Evolutionary conservation across 2,329 filamentous ascomycete species (phyloP), one percentile per base, ranked within the genome.

Genomic region (Sphaerulina musiva): DNA sequence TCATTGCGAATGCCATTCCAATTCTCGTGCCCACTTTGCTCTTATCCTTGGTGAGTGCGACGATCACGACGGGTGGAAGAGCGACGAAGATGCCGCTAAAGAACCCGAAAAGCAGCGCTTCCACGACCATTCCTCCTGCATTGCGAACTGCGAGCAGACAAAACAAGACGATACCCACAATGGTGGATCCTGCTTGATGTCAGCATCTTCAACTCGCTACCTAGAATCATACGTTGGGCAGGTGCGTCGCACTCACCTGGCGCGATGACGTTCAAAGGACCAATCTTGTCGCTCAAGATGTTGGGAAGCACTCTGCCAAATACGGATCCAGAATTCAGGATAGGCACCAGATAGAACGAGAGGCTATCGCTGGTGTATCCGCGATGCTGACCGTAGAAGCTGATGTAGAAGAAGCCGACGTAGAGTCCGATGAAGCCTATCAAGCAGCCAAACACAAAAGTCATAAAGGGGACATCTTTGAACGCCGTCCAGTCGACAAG

Each of bases 61-160:
- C 67, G 47, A 77, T 71, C 43, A 68, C 66, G 1, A 73, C 68
- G 0, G 73, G 69, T 4, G 72, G 72, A 32, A 77, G 61, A 0
- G 72, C 66, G 44, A 76, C 69, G 61, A 76, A 69, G 40, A 72
- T 70, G 41, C 75, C 75, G 20, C 66, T 70, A 59, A 74, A 73
- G 62, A 75, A 74, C 14, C 74, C 74, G 51, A 67, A 69, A 40
- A 74, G 58, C 4, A 75, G 51, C 1, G 70, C 62, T 29, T 69
- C 53, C 4, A 68, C 65, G 11, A 76, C 60, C 17, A 74, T 61
- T 23, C 65, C 68, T 6, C 60, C 69, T 8, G 65, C 60, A 10
- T 59, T 68, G 5, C 64, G 52, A 3, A 73, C 70, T 0, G 67
- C 68, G 3, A 74, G 62, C 63, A 72, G 64, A 57, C 68, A 70